A percentile compares a stretch with the other conserved stretches of the same genome.
Conservation (phyloP, 257 asterid species). For the Penstemon eatonii region DNA sequence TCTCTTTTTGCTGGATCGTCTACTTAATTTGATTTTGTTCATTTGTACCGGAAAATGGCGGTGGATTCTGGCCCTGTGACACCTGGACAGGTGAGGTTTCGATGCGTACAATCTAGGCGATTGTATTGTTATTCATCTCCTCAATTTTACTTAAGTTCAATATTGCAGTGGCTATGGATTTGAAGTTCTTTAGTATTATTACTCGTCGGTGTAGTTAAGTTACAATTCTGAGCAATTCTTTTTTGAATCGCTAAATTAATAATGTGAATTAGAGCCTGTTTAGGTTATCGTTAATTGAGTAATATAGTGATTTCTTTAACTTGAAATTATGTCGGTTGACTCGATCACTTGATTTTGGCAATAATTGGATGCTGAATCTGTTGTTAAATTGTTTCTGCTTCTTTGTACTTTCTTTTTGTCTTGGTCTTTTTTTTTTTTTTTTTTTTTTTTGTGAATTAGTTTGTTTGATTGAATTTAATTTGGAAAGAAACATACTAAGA, state of each 20-base stretch:
- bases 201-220: constrained; percentile 20
- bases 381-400: constrained; percentile 9
- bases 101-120: not conserved
- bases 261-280: not conserved
- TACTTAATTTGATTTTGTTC: constrained; percentile 20
- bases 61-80: constrained; percentile 70
- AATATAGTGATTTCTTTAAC: constrained; percentile 1
- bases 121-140: constrained; percentile 20
- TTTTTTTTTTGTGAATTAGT: not conserved
- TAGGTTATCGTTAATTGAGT: constrained; percentile 1
- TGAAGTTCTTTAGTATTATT: constrained; percentile 21
- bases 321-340: not conserved
- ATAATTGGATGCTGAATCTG: constrained; percentile 1
- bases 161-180: constrained; percentile 12
- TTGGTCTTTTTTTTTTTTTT: not conserved
- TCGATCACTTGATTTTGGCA: constrained; percentile 12
- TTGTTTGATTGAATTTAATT: constrained; percentile 4
- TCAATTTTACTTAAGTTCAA: not conserved
- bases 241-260: constrained; percentile 7
- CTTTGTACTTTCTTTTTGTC: not conserved
- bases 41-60: constrained; percentile 43
- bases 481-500: not conserved
- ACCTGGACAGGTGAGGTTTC: constrained; percentile 61
- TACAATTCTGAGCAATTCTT: not conserved
- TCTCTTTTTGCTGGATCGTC: constrained; percentile 26